Evolutionary conservation across 1,284 basidiomycete genomes (phyloP).

Genomic region (Peniophora sp.): DNA sequence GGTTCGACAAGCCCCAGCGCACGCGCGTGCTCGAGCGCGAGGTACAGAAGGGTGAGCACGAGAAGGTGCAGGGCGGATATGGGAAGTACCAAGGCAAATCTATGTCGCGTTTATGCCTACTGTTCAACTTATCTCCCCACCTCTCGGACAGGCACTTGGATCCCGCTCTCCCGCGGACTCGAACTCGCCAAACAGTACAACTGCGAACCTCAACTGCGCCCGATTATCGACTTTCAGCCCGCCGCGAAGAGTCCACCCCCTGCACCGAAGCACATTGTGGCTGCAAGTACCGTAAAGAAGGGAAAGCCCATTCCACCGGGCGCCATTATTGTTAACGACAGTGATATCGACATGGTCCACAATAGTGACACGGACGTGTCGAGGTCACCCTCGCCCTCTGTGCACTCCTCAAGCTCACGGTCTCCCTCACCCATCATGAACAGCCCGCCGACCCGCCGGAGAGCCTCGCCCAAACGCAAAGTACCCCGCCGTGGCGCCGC

Average conservation of each 20-base stretch:
- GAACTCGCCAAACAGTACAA: constrained; percentile 89
- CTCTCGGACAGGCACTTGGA: constrained; percentile 84
- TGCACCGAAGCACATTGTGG: constrained; percentile 92
- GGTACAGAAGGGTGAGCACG: constrained; percentile 97
- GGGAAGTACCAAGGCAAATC: constrained; percentile 91
- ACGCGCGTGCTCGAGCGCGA: constrained; percentile 97
- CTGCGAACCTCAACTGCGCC: constrained; percentile 82
- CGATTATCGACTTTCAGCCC: constrained; percentile 93
- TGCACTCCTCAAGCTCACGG: constrained; percentile 78
- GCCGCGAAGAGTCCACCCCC: constrained; percentile 89
- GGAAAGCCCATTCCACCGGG: constrained; percentile 43
- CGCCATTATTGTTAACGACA: constrained; percentile 36
- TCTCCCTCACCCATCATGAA: constrained; percentile 80
- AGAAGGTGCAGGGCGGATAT: constrained; percentile 99
- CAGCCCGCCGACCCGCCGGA: constrained; percentile 18
- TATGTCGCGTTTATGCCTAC: background rate
- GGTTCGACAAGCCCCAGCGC: constrained; percentile 98
- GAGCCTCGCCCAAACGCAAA: background rate
- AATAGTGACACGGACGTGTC: constrained; percentile 67
- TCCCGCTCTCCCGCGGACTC: constrained; percentile 89
- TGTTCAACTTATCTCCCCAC: background rate
- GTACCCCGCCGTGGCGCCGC: background rate
- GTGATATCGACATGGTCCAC: constrained; percentile 55
- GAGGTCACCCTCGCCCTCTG: constrained; percentile 81
- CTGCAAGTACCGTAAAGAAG: constrained; percentile 47